Percentiles rank a stretch among this genome's conserved stretches.
These are phyloP conservation scores for Ogataea philodendri DNA, from an alignment of 805 yeast species.

Conservation along the genomic window DNA sequence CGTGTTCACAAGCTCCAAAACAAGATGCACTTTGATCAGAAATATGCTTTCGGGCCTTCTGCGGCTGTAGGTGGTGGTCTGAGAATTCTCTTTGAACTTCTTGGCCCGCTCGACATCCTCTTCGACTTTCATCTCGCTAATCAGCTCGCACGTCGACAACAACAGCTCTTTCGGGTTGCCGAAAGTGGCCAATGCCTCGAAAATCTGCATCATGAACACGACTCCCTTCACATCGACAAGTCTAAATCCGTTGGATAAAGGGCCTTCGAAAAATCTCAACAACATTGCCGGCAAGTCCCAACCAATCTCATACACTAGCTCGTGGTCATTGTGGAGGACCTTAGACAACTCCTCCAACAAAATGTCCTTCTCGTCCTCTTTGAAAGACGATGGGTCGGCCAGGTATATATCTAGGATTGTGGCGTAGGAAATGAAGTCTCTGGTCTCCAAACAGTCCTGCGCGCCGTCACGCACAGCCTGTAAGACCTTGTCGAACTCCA, in stretches of 20 bases:
- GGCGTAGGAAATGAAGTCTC: slow-evolving; percentile 69
- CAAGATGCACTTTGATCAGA: slow-evolving; percentile 59
- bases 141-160: slow-evolving; percentile 64
- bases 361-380: slow-evolving; percentile 46
- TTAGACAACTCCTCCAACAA: slow-evolving; percentile 47
- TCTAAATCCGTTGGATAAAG: neutral
- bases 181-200: slow-evolving; percentile 58
- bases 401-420: slow-evolving; percentile 66
- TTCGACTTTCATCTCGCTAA: slow-evolving; percentile 37
- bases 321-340: slow-evolving; percentile 44
- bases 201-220: slow-evolving; percentile 42
- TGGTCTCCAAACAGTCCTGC: slow-evolving; percentile 36
- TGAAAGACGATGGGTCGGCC: slow-evolving; percentile 44
- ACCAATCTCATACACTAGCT: slow-evolving; percentile 65
- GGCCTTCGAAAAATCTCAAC: slow-evolving; percentile 47
- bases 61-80: slow-evolving; percentile 2
- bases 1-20: slow-evolving; percentile 62
- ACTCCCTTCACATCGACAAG: slow-evolving; percentile 29
- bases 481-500: slow-evolving; percentile 13
- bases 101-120: slow-evolving; percentile 14
- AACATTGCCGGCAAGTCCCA: slow-evolving; percentile 88
- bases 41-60: slow-evolving; percentile 31
- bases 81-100: no score
- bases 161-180: slow-evolving; percentile 85
- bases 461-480: slow-evolving; percentile 27